A percentile compares a stretch with the other conserved stretches of the same genome.
phyloP scores from a whole-genome alignment of 768 basidiomycete genomes.

The Russula sp. region DNA sequence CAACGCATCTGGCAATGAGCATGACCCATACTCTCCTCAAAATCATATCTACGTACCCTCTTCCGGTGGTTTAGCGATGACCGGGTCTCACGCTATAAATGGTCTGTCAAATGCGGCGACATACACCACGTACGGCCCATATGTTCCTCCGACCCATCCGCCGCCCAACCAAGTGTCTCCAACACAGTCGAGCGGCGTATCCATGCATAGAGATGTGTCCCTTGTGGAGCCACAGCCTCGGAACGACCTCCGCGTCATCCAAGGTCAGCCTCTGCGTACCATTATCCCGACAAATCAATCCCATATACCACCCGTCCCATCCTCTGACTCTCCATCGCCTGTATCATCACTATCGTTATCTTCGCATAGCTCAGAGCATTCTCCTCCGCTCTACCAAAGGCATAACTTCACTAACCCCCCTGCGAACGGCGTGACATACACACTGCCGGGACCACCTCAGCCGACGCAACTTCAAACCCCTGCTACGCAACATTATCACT shows the following conservation, averaged over 20 bases:
- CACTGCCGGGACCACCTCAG: slow-evolving; percentile 9
- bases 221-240: slow-evolving; percentile 13
- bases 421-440: slow-evolving; percentile 6
- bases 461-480: neutral
- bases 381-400: slow-evolving; percentile 18
- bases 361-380: slow-evolving; percentile 21
- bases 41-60: slow-evolving; percentile 14
- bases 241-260: neutral
- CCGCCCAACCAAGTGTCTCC: slow-evolving; percentile 16
- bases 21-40: slow-evolving; percentile 8
- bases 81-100: slow-evolving; percentile 16
- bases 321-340: slow-evolving; percentile 22
- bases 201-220: slow-evolving; percentile 5
- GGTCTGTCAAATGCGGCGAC: slow-evolving; percentile 9
- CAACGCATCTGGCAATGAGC: slow-evolving; percentile 15
- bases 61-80: slow-evolving; percentile 15
- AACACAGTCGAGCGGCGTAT: slow-evolving; percentile 1
- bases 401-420: neutral
- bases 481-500: slow-evolving; percentile 5
- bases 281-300: neutral
- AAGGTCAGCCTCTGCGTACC: neutral
- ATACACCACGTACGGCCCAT: slow-evolving; percentile 16
- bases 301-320: slow-evolving; percentile 6
- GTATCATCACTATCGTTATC: slow-evolving; percentile 23
- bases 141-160: slow-evolving; percentile 21